These are phyloP conservation scores for Amanita thiersii DNA, from an alignment of 768 basidiomycete species.

Conservation along the genomic window DNA sequence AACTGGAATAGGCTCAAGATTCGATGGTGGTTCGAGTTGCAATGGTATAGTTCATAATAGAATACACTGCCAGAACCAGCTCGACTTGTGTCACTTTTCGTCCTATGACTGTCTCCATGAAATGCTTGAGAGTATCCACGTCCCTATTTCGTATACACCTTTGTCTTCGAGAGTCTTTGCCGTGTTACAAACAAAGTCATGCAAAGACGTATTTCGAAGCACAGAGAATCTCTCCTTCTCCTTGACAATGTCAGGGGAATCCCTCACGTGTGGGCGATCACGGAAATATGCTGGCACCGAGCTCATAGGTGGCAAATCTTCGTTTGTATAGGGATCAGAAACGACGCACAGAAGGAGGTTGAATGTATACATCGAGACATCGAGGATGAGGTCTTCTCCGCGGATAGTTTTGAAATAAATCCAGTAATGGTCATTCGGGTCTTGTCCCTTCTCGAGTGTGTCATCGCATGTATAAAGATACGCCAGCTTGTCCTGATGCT, in stretches of 20 bases:
- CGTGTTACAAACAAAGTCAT: constrained; percentile 11
- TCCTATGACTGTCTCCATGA: constrained; percentile 24
- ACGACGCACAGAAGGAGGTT: constrained; percentile 21
- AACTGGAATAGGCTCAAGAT: too few species aligned
- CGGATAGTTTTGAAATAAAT: constrained; percentile 36
- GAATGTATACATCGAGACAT: constrained; percentile 34
- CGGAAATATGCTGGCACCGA: constrained; percentile 19
- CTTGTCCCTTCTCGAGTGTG: constrained; percentile 24
- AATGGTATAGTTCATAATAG: too few species aligned
- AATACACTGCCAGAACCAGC: constrained; percentile 13
- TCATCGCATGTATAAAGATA: constrained; percentile 20
- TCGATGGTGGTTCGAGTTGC: too few species aligned
- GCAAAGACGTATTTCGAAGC: constrained; percentile 19
- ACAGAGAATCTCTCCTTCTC: constrained; percentile 19
- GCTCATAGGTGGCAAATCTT: constrained; percentile 10
- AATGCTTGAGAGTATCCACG: constrained; percentile 12
- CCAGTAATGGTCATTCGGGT: constrained; percentile 41
- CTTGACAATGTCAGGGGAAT: constrained; percentile 10
- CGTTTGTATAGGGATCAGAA: constrained; percentile 5
- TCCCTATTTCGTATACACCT: constrained; percentile 9
- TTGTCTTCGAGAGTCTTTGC: neutral
- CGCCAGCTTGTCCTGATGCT: constrained; percentile 24
- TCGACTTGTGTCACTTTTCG: constrained; percentile 14
- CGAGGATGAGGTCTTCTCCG: constrained; percentile 32
- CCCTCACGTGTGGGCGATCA: constrained; percentile 13